Evolutionary conservation across 2,329 filamentous ascomycete species (phyloP), one percentile per base, ranked within the genome.

Genomic region (Acephala macrosclerotiorum): DNA sequence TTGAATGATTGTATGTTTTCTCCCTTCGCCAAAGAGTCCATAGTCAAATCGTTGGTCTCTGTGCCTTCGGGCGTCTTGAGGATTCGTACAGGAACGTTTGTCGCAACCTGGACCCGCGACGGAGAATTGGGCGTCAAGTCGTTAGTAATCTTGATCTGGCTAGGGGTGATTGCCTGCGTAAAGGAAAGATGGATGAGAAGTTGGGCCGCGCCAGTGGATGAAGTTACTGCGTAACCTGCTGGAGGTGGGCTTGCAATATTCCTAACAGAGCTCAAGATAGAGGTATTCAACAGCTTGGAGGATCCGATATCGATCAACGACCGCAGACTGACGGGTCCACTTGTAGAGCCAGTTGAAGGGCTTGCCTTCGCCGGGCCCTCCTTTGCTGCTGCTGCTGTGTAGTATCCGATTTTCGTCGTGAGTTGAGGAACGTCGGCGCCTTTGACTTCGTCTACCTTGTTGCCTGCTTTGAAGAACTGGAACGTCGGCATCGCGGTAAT

Each of bases 401-500:
- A 73, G 51, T 69, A 73, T 26, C 72, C 71, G 58, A 75, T 71
- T 58, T 75, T 75, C 26, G 72, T 73, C 1, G 88, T 90, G 36
- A 98, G 87, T 62, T 89, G 90, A 11, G 89, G 84, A 0, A 90
- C 87, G 81, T 97, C 92, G 40, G 94, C 94, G 72, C 95, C 96
- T 74, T 87, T 86, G 74, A 97, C 88, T 58, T 91, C 93, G 72
- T 92, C 86, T 75, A 92, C 84, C 75, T 90, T 87, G 71, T 85
- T 83, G 73, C 90, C 89, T 75, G 87, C 87, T 81, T 93, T 91
- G 84, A 92, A 94, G 79, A 98, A 89, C 77, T 97, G 87, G 80
- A 98, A 98, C 58, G 95, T 97, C 4, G 95, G 95, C 89, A 97
- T 94, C 82, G 93, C 92, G 71, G 89, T 88, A 75, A 97, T 89